Evolutionary conservation across 1,139 yeast genomes (phyloP), one percentile per base, ranked within the genome.

Genomic region (Yamadazyma siamensis): DNA sequence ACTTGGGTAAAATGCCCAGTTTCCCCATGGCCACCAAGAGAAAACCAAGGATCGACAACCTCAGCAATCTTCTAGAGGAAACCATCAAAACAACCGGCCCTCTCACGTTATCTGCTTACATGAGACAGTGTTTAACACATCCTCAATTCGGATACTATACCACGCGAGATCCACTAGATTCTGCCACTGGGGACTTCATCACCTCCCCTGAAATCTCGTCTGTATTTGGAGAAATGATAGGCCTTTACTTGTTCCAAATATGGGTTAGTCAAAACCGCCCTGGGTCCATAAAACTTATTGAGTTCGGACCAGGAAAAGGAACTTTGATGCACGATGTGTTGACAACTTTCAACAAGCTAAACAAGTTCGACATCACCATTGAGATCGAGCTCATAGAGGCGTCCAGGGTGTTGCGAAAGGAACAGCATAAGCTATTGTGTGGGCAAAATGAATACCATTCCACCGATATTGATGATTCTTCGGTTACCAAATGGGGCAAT

Each of bases 151-250:
- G 95, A 0, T 86, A 86, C 53, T 86, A 86, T 52, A 82, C 88
- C 13, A 80, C 86, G 3, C 61, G 80, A 43, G 80, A 85, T 45
- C 95, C 95, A 1, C 62, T 86, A 23, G 87, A 85, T 34, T 42
- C 62, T 0, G 48, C 54, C 9, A 52, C 54, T 1, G 95, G 95
- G 4, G 95, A 86, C 54, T 86, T 86, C 52, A 71, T 81, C 34
- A 86, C 95, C 0, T 80, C 91, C 0, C 95, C 95, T 0, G 95
- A 86, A 56, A 84, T 86, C 29, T 81, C 94, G 4, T 87, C 86
- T 27, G 81, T 85, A 59, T 86, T 86, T 62, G 95, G 95, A 8
- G 95, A 86, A 50, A 75, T 85, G 65, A 70, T 85, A 33, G 95
- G 94, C 0, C 61, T 86, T 7, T 86, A 94, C 88, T 61, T 71